Percentiles rank a stretch among this genome's conserved stretches.
Evolutionary conservation across 495 filamentous ascomycete genomes (phyloP).

Genomic region (Xylaria sp.): DNA sequence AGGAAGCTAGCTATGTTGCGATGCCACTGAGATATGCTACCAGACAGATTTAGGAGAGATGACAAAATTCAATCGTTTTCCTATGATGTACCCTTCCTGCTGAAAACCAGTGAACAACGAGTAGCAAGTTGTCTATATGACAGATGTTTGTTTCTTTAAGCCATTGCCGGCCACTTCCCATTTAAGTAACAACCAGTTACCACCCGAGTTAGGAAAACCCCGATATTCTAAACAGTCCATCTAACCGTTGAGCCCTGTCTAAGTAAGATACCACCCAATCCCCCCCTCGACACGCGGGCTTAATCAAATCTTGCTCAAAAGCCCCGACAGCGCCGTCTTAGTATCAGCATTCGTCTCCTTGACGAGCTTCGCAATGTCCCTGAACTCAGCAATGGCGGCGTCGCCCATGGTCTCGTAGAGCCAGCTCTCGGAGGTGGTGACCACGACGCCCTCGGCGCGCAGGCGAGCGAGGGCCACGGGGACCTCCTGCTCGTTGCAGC

Average conservation of each 20-base stretch:
- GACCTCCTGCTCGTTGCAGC: slow-evolving; percentile 82
- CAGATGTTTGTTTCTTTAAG: no score
- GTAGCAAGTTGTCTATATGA: not conserved
- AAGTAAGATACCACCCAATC: no score
- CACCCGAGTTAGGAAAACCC: not conserved
- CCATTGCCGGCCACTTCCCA: not conserved
- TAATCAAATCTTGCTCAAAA: slow-evolving; percentile 74
- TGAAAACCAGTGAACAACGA: not conserved
- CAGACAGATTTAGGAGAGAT: not conserved
- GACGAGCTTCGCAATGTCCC: slow-evolving; percentile 72
- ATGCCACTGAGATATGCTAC: not conserved
- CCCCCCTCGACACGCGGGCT: no score
- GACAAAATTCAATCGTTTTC: not conserved
- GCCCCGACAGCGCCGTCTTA: slow-evolving; percentile 65
- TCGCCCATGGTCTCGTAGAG: slow-evolving; percentile 94
- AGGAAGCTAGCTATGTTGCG: not conserved
- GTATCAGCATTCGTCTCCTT: slow-evolving; percentile 77
- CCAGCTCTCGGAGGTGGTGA: slow-evolving; percentile 91
- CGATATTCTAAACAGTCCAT: not conserved
- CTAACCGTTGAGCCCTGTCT: not conserved
- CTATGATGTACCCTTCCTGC: not conserved
- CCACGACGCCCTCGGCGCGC: slow-evolving; percentile 73
- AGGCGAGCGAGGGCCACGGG: slow-evolving; percentile 78
- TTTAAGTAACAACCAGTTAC: not conserved
- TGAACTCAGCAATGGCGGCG: slow-evolving; percentile 78